Conservation (phyloP, 495 filamentous ascomycete genomes). For the Hypoxylon fuscum region DNA sequence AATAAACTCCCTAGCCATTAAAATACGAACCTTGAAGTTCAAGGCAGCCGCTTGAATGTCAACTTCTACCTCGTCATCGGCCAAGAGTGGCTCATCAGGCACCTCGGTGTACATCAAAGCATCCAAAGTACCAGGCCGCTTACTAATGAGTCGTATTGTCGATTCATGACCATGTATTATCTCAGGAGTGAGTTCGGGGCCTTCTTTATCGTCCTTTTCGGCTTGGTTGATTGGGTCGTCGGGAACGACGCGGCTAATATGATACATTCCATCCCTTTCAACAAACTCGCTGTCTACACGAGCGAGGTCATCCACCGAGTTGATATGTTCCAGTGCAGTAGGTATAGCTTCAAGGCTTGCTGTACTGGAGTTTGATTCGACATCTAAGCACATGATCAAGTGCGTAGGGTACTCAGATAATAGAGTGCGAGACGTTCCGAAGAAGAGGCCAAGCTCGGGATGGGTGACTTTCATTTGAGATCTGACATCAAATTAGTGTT, state of each 20-base stretch:
- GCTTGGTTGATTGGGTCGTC: constrained; percentile 29
- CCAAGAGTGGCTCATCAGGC: constrained; percentile 1
- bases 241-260: constrained; percentile 37
- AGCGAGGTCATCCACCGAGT: constrained; percentile 32
- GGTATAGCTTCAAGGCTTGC: neutral
- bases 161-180: constrained; percentile 1
- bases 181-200: constrained; percentile 1
- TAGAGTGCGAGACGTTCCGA: neutral
- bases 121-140: constrained; percentile 34
- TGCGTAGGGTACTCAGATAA: neutral
- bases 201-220: constrained; percentile 9
- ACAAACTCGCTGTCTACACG: constrained; percentile 43
- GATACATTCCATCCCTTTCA: constrained; percentile 41
- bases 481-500: neutral
- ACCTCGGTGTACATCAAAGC: constrained; percentile 28
- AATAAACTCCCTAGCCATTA: constrained; percentile 27
- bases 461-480: constrained; percentile 6
- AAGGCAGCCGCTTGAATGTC: constrained; percentile 43
- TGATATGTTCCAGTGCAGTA: constrained; percentile 38
- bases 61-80: constrained; percentile 47
- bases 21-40: constrained; percentile 43
- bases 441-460: constrained; percentile 2
- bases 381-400: neutral
- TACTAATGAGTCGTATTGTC: constrained; percentile 33
- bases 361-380: neutral